Percentiles rank a stretch among this genome's conserved stretches.
phyloP scores from a whole-genome alignment of 2,329 filamentous ascomycete genomes.

The Curvularia verruculosa region DNA sequence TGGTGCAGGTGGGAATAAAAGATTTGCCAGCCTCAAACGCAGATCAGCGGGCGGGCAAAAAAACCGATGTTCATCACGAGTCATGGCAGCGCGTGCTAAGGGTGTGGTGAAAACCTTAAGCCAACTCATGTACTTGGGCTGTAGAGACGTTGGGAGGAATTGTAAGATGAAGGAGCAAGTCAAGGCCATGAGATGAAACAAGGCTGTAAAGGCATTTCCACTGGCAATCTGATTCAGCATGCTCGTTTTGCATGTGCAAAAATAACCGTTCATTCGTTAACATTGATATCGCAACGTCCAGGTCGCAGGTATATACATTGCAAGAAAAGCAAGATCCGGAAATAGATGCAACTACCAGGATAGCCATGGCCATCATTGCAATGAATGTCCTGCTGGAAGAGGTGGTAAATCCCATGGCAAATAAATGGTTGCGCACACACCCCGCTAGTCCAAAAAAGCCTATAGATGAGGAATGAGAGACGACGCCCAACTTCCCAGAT shows the following conservation, averaged over 20 bases:
- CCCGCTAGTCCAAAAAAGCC: constrained; percentile 14
- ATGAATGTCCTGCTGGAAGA: constrained; percentile 11
- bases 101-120: background rate
- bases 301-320: constrained; percentile 45
- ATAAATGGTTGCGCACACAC: constrained; percentile 14
- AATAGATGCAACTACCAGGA: constrained; percentile 13
- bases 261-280: constrained; percentile 43
- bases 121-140: background rate
- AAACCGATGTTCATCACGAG: constrained; percentile 5
- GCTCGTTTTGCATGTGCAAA: constrained; percentile 39
- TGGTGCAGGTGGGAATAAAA: background rate
- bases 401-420: constrained; percentile 11
- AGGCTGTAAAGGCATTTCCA: background rate
- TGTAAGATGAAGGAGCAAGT: background rate
- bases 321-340: constrained; percentile 25
- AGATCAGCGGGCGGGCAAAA: constrained; percentile 18
- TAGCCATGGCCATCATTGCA: constrained; percentile 12
- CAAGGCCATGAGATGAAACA: background rate
- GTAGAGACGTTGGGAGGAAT: too few species aligned
- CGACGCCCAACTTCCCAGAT: constrained; percentile 21
- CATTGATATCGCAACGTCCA: constrained; percentile 28
- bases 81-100: constrained; percentile 2
- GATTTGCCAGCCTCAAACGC: constrained; percentile 7
- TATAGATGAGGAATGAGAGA: constrained; percentile 14
- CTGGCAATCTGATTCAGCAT: constrained; percentile 11